Percentiles rank a stretch among this genome's conserved stretches.
phyloP scores from a whole-genome alignment of 441 rosid genomes.

The Capsella rubella region DNA sequence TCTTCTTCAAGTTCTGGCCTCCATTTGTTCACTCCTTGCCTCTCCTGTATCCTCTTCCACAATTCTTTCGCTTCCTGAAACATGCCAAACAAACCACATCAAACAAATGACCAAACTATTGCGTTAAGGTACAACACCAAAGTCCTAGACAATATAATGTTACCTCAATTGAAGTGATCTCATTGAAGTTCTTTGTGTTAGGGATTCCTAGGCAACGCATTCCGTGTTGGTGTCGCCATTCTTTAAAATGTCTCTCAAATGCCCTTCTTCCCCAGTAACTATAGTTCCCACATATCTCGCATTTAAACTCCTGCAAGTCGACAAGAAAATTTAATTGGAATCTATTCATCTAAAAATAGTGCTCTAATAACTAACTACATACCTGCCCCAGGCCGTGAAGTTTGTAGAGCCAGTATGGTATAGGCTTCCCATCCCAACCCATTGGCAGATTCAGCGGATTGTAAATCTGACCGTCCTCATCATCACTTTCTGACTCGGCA shows the following conservation, averaged over 20 bases:
- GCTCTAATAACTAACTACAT: conserved; percentile 23
- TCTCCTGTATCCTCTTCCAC: conserved; percentile 91
- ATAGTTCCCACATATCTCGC: conserved; percentile 95
- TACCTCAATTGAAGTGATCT: conserved; percentile 92
- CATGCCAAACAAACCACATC: not conserved
- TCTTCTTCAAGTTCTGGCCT: conserved; percentile 99
- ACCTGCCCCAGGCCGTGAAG: conserved; percentile 99
- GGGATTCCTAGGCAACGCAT: conserved; percentile 99
- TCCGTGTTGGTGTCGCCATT: conserved; percentile 99
- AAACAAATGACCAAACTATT: not conserved
- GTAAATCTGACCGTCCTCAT: conserved; percentile 92
- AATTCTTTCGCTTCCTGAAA: conserved; percentile 96
- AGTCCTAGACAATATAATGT: not conserved
- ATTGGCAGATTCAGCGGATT: conserved; percentile 96
- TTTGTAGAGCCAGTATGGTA: conserved; percentile 99
- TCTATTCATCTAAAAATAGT: not conserved
- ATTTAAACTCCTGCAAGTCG: conserved; percentile 80
- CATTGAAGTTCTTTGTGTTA: conserved; percentile 98
- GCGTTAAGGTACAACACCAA: not conserved
- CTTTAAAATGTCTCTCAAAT: conserved; percentile 98
- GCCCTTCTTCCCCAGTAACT: conserved; percentile 99
- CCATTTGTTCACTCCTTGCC: conserved; percentile 96
- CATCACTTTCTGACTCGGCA: conserved; percentile 96
- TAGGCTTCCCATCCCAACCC: conserved; percentile 99
- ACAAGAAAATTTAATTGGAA: not conserved